phyloP scores from a whole-genome alignment of 179 eudicot species.

The Vitellaria paradoxa region DNA sequence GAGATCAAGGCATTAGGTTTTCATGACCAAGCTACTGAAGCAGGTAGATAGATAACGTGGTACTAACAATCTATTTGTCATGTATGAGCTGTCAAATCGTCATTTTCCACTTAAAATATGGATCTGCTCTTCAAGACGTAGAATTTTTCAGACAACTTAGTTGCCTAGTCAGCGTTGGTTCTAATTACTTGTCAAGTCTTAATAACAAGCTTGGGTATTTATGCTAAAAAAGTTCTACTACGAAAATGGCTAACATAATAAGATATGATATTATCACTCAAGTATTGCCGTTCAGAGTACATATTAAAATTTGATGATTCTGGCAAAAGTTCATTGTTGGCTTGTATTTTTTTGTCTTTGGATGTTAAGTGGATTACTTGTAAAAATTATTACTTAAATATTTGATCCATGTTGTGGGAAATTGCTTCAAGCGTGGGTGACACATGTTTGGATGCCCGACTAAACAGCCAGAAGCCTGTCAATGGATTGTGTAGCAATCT shows the following conservation, averaged over 20 bases:
- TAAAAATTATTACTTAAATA: neutral
- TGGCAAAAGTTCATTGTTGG: neutral
- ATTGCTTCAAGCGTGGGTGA: neutral
- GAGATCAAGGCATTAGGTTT: slow-evolving; percentile 28
- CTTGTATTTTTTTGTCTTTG: slow-evolving; percentile 1
- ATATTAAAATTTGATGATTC: neutral
- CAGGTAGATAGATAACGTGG: slow-evolving; percentile 41
- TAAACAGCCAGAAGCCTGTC: neutral
- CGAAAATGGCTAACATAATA: too few relatives aligned
- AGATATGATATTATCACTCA: too few relatives aligned
- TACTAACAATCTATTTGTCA: neutral
- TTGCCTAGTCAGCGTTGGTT: neutral
- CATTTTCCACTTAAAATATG: neutral
- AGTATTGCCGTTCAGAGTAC: too few relatives aligned
- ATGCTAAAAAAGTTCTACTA: neutral
- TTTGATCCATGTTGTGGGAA: neutral
- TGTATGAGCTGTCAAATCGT: neutral
- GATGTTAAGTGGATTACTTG: neutral
- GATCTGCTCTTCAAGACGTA: neutral
- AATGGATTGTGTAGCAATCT: neutral
- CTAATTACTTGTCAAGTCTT: neutral
- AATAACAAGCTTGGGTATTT: neutral
- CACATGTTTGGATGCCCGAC: neutral
- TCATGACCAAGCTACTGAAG: slow-evolving; percentile 30
- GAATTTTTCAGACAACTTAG: neutral